Evolutionary conservation across 768 basidiomycete genomes (phyloP).

Genomic region (Psilocybe cubensis): DNA sequence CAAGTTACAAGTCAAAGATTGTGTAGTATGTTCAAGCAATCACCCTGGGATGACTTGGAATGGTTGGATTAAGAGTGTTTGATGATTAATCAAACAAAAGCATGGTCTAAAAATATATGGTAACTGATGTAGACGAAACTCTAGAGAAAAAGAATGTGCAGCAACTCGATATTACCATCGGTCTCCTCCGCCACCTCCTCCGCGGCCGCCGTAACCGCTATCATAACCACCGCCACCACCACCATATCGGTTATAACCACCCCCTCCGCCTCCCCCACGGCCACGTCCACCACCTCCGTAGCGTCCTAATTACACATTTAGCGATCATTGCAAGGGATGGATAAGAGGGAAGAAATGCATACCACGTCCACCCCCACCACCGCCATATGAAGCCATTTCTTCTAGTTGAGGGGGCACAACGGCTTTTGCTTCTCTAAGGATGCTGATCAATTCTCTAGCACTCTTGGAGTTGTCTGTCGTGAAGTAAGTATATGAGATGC

Average conservation of each 20-base stretch:
- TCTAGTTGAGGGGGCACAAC: slow-evolving; percentile 86
- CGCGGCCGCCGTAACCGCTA: slow-evolving; percentile 39
- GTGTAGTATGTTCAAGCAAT: not conserved
- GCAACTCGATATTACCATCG: slow-evolving; percentile 32
- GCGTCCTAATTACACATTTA: slow-evolving; percentile 48
- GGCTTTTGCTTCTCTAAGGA: slow-evolving; percentile 87
- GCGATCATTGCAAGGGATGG: not conserved
- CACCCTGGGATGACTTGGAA: slow-evolving; percentile 7
- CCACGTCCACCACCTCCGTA: slow-evolving; percentile 50
- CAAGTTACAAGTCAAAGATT: not conserved
- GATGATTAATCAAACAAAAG: slow-evolving; percentile 15
- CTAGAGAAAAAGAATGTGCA: slow-evolving; percentile 8
- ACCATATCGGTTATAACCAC: slow-evolving; percentile 48
- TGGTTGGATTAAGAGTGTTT: slow-evolving; percentile 9
- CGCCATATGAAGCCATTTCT: slow-evolving; percentile 89
- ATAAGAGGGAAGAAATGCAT: slow-evolving; percentile 28
- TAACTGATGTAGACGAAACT: slow-evolving; percentile 3
- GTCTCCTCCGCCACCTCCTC: slow-evolving; percentile 46
- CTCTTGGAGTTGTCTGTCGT: slow-evolving; percentile 95
- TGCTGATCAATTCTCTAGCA: slow-evolving; percentile 88
- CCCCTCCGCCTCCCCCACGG: slow-evolving; percentile 31
- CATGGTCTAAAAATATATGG: slow-evolving; percentile 15
- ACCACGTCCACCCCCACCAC: slow-evolving; percentile 82
- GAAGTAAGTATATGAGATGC: slow-evolving; percentile 94
- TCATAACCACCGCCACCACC: slow-evolving; percentile 48